These are phyloP conservation scores for Aspergillus brasiliensis DNA, from an alignment of 2,329 filamentous ascomycete genomes.

Conservation along the genomic window DNA sequence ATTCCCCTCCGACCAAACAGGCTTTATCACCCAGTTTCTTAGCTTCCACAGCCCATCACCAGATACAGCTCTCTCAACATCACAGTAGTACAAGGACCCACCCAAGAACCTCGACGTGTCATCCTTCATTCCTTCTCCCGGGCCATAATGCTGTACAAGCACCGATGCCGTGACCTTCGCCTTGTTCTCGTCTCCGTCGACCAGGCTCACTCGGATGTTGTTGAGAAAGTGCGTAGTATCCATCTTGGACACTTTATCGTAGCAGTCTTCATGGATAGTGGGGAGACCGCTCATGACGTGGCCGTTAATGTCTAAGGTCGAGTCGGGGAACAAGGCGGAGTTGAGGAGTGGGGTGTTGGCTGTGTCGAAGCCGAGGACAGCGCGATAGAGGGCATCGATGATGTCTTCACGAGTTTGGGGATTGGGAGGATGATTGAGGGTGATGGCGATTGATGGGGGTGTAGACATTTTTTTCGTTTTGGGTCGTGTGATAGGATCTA, in stretches of 20 bases:
- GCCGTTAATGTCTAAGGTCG: constrained; percentile 20
- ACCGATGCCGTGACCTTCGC: constrained; percentile 21
- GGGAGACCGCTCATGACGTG: constrained; percentile 21
- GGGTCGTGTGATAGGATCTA: too few relatives aligned
- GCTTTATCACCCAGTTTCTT: constrained; percentile 31
- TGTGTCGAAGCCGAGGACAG: constrained; percentile 30
- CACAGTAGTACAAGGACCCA: constrained; percentile 31
- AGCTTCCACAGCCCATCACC: constrained; percentile 38
- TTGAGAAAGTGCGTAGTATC: constrained; percentile 31
- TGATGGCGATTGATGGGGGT: background rate
- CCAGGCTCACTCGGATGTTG: constrained; percentile 24
- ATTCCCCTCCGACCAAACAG: constrained; percentile 32
- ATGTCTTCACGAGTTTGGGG: constrained; percentile 32
- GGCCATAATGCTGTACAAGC: constrained; percentile 24
- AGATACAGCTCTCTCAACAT: constrained; percentile 23
- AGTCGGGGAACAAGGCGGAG: constrained; percentile 29
- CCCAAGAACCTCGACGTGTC: constrained; percentile 25
- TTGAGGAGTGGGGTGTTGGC: constrained; percentile 30
- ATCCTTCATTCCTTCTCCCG: constrained; percentile 28
- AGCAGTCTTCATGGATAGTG: constrained; percentile 22
- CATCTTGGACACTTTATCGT: constrained; percentile 25
- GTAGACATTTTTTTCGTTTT: background rate
- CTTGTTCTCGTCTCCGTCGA: constrained; percentile 12
- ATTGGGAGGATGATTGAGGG: background rate
- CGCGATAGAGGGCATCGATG: constrained; percentile 34